Percentiles rank a stretch among this genome's conserved stretches.
These are phyloP conservation scores for Microbotryum lychnidis-dioicae DNA, from an alignment of 1,284 basidiomycete species.

Conservation along the genomic window DNA sequence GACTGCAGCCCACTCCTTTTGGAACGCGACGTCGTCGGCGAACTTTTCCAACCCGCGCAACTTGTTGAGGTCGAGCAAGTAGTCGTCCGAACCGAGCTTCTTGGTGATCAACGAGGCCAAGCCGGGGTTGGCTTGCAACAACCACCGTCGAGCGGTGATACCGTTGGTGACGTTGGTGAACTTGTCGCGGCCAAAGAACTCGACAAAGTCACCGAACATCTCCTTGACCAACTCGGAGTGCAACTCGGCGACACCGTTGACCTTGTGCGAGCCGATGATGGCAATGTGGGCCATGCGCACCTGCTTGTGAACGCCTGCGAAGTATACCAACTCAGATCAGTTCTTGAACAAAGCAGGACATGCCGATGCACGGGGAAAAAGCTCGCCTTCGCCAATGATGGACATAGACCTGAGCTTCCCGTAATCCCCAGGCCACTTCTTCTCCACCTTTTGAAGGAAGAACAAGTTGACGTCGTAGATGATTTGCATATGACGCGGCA, in stretches of 20 bases:
- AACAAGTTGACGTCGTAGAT: conserved; percentile 64
- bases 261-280: conserved; percentile 60
- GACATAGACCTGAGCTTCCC: conserved; percentile 65
- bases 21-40: conserved; percentile 64
- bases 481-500: conserved; percentile 73
- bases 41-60: conserved; percentile 55
- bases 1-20: conserved; percentile 66
- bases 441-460: conserved; percentile 61
- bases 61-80: conserved; percentile 69
- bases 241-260: conserved; percentile 92
- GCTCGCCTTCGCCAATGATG: conserved; percentile 65
- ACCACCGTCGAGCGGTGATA: conserved; percentile 69
- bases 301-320: conserved; percentile 54
- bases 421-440: conserved; percentile 62
- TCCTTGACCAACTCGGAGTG: conserved; percentile 46
- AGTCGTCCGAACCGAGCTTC: conserved; percentile 68
- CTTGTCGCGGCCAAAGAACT: conserved; percentile 49
- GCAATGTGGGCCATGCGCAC: conserved; percentile 77
- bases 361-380: conserved; percentile 13
- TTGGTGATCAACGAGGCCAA: conserved; percentile 73
- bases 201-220: conserved; percentile 85
- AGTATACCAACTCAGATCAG: conserved; percentile 42
- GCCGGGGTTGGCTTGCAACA: conserved; percentile 72
- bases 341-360: not conserved
- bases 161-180: conserved; percentile 71